Evolutionary conservation across 164 flowering plant genomes (phyloP).

Genomic region (Stephania cephalantha): DNA sequence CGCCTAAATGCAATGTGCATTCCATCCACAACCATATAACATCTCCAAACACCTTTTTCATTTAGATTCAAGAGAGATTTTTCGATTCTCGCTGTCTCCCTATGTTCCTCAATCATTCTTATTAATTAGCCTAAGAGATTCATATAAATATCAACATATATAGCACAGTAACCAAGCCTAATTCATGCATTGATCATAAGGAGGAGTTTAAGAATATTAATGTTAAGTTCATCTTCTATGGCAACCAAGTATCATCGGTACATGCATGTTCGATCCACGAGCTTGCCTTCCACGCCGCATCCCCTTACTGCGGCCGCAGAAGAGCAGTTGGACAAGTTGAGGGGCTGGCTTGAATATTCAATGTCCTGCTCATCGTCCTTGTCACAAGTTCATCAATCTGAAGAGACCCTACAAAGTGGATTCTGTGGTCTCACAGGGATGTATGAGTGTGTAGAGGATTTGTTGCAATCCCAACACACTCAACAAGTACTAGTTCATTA

Average conservation of each 20-base stretch:
- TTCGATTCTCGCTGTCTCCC: slow-evolving; percentile 8
- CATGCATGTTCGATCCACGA: slow-evolving; percentile 20
- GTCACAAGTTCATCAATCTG: not conserved
- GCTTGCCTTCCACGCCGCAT: slow-evolving; percentile 21
- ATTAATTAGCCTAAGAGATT: not conserved
- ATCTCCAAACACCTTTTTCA: not conserved
- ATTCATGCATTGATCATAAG: not conserved
- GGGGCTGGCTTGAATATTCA: not conserved
- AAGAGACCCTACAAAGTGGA: not conserved
- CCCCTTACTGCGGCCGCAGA: slow-evolving; percentile 10
- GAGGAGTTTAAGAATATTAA: not conserved
- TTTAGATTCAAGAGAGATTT: slow-evolving; percentile 10
- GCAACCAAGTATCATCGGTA: not conserved
- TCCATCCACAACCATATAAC: not conserved
- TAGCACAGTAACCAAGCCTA: not conserved
- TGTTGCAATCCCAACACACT: slow-evolving; percentile 12
- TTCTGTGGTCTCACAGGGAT: slow-evolving; percentile 8
- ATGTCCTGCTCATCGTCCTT: too few relatives aligned
- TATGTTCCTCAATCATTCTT: not conserved
- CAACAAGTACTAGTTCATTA: slow-evolving; percentile 11
- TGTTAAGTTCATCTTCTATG: not conserved
- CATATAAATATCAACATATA: not conserved
- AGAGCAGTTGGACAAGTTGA: slow-evolving; percentile 11
- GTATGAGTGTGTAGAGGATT: slow-evolving; percentile 12
- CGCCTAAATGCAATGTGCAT: slow-evolving; percentile 15